phyloP scores from a whole-genome alignment of 345 rosid genomes.

The Lepidium africanum region DNA sequence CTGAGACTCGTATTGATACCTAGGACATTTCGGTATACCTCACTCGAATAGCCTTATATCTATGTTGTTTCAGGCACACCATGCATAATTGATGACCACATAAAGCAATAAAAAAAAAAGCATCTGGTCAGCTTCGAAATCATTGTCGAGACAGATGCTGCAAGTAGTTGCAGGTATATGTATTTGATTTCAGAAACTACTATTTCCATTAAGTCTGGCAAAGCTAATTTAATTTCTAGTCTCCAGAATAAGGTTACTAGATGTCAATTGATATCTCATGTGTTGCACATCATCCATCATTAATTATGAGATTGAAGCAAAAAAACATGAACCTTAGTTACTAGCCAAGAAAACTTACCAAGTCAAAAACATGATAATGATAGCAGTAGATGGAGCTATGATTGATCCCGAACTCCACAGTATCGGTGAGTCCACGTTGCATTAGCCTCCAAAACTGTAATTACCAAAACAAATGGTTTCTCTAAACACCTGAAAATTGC shows the following conservation, averaged over 20 bases:
- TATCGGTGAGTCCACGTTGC: too few species aligned
- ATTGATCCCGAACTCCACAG: too few species aligned
- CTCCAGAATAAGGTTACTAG: background rate
- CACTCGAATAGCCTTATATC: constrained; percentile 55
- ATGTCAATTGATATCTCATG: background rate
- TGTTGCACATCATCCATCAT: constrained; percentile 8
- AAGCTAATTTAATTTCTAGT: background rate
- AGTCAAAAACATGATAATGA: too few species aligned
- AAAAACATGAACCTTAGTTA: background rate
- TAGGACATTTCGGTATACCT: constrained; percentile 47
- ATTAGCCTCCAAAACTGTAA: too few species aligned
- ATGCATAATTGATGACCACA: constrained; percentile 55
- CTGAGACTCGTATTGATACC: constrained; percentile 44
- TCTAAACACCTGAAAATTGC: too few species aligned
- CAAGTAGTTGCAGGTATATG: background rate
- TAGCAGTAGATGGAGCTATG: too few species aligned
- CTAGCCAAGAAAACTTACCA: background rate
- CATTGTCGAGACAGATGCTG: constrained; percentile 46
- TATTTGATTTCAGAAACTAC: background rate
- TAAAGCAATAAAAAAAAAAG: constrained; percentile 43
- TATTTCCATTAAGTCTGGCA: background rate
- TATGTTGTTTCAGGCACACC: constrained; percentile 62
- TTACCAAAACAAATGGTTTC: too few species aligned
- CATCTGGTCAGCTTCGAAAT: constrained; percentile 31
- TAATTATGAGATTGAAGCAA: background rate